Evolutionary conservation across 768 basidiomycete species (phyloP).

Genomic region (Psilocybe subaeruginosa): DNA sequence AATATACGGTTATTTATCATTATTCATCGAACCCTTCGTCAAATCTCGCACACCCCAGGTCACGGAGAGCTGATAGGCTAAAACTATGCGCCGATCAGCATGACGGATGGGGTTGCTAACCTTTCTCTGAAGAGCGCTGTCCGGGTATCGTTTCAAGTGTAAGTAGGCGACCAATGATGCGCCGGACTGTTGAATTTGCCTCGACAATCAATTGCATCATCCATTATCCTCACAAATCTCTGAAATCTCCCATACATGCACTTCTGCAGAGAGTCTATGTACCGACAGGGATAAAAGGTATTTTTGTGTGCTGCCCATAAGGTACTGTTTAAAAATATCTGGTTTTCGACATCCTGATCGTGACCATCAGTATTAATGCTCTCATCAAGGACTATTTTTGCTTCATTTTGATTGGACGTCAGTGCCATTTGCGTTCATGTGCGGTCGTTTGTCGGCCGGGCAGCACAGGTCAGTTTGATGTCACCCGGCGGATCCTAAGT

Average conservation of each 20-base stretch:
- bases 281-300: neutral
- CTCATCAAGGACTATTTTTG: neutral
- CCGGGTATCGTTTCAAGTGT: neutral
- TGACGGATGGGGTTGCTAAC: neutral
- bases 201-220: neutral
- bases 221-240: no score
- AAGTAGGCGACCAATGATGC: conserved; percentile 2
- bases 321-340: conserved; percentile 3
- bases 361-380: neutral
- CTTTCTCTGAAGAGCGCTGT: neutral
- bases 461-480: neutral
- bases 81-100: neutral
- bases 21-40: conserved; percentile 9
- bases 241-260: no score
- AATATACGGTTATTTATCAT: conserved; percentile 22
- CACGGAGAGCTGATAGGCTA: neutral
- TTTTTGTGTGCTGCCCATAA: neutral
- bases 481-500: neutral
- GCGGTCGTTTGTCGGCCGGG: neutral
- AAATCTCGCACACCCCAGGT: neutral
- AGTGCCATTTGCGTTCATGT: neutral
- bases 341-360: conserved; percentile 2
- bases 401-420: neutral
- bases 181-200: conserved; percentile 2
- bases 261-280: no score